Base-by-base conservation (phyloP, 805 yeast species). In the Yarrowia sp. region DNA sequence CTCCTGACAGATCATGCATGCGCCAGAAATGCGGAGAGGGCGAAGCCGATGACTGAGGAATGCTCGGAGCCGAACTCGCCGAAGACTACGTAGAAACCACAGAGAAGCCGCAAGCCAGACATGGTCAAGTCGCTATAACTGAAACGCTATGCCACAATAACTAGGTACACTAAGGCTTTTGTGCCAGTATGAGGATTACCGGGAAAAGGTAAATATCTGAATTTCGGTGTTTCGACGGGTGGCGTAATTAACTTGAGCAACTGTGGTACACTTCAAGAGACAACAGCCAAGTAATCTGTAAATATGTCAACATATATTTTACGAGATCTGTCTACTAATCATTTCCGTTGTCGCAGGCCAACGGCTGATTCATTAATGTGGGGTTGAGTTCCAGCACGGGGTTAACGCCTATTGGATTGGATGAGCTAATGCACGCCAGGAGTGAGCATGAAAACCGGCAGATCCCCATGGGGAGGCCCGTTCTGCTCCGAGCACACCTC, bases 321-420 rank as follows among this genome's bases (percentile, higher is more conserved):
- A n/a, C n/a, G n/a, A n/a, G n/a, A n/a, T n/a, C 6, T 33, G 41
- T 51, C 42, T 21, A 51, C 13, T 35, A 51, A 35, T 33, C 42
- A 51, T 16, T 18, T 29, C 42, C 41, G 32, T 35, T 16, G 32
- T 51, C 32, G 32, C 38, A 51, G 35, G 13, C 41, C 32, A 51
- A 51, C 55, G 55, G 55, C 55, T 47, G 58, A 35, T 51, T 51
- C 32, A 35, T n/a, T 35, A 51, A 51, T 51, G 58, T 35, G 58
- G 58, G 58, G 58, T 51, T 51, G 58, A 51, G 58, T 51, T 51
- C 58, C 38, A 47, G 38, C 38, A 31, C 55, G 58, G 58, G 58
- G 42, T 35, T 51, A 35, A 51, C 32, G 41, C 56, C 22, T 49
- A 49, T 51, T 51, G 58, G 58, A 24, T 35, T 51, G 58, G 58